These are phyloP conservation scores for Starmerella scarabaei DNA, from an alignment of 805 yeast species.

Conservation along the genomic window DNA sequence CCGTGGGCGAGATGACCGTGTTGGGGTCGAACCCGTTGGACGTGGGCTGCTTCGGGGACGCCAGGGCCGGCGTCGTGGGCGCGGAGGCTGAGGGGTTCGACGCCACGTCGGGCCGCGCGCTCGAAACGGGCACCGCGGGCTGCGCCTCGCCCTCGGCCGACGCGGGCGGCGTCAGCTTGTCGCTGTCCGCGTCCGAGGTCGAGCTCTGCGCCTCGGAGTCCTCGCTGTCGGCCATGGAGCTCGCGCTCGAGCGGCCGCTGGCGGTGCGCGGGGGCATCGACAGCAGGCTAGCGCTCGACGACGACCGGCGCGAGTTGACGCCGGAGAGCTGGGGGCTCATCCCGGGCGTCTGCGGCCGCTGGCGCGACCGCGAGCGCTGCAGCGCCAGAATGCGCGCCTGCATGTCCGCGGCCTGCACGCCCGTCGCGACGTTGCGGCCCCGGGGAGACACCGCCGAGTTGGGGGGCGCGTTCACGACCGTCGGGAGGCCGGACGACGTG, in stretches of 20 bases:
- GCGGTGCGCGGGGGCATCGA: neutral
- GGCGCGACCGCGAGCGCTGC: conserved; percentile 57
- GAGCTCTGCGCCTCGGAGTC: neutral
- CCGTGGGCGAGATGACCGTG: conserved; percentile 15
- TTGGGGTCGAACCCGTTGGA: conserved; percentile 11
- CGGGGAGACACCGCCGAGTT: neutral
- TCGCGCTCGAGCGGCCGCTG: neutral
- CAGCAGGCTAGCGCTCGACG: neutral
- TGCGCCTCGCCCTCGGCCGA: neutral
- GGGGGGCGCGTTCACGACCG: conserved; percentile 2
- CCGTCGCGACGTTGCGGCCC: neutral
- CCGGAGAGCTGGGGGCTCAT: neutral
- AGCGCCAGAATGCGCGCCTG: conserved; percentile 82
- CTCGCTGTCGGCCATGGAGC: neutral
- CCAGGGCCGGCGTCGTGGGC: neutral
- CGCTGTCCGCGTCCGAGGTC: neutral
- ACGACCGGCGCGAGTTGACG: neutral
- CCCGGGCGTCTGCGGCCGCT: neutral
- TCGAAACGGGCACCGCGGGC: neutral
- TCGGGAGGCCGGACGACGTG: neutral
- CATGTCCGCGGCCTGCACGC: conserved; percentile 42
- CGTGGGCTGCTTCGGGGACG: conserved; percentile 1
- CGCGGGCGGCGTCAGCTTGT: neutral
- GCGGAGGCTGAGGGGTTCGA: neutral
- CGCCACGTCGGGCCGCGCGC: neutral